Percentiles rank a stretch among this genome's conserved stretches.
phyloP scores from a whole-genome alignment of 495 filamentous ascomycete genomes.

The Penicillium diatomitis region DNA sequence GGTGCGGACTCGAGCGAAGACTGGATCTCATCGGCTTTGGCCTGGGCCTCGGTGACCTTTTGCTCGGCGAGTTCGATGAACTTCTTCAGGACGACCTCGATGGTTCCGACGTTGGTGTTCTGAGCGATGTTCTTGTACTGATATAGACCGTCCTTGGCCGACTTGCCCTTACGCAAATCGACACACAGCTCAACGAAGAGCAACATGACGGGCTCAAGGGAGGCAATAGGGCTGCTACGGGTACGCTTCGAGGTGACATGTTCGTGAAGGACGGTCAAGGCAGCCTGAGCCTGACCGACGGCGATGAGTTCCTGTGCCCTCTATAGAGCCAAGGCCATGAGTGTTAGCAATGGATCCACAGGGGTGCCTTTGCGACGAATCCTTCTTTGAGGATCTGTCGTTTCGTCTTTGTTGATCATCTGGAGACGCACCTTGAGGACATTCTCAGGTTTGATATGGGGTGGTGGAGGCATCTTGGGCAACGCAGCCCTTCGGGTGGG shows the following conservation, averaged over 20 bases:
- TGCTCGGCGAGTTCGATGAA: constrained; percentile 95
- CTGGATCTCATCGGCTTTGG: constrained; percentile 91
- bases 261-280: constrained; percentile 91
- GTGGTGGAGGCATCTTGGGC: constrained; percentile 84
- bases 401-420: neutral
- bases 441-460: constrained; percentile 97
- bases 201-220: constrained; percentile 96
- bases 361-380: neutral
- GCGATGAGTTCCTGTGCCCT: constrained; percentile 97
- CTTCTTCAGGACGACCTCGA: constrained; percentile 91
- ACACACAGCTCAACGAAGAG: constrained; percentile 94
- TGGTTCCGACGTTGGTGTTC: constrained; percentile 96
- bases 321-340: constrained; percentile 25
- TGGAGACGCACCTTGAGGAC: constrained; percentile 66
- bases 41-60: constrained; percentile 93
- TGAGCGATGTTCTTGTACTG: constrained; percentile 99
- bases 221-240: constrained; percentile 92
- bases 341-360: neutral
- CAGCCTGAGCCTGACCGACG: constrained; percentile 85
- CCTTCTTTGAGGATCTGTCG: neutral
- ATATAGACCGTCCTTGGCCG: constrained; percentile 96
- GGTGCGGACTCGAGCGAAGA: constrained; percentile 69
- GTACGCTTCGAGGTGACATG: constrained; percentile 97
- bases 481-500: constrained; percentile 22
- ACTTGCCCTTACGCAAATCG: constrained; percentile 92